Evolutionary conservation across 495 filamentous ascomycete genomes (phyloP), one percentile per base, ranked within the genome.

Genomic region (Hyphodiscus hymeniophilus): DNA sequence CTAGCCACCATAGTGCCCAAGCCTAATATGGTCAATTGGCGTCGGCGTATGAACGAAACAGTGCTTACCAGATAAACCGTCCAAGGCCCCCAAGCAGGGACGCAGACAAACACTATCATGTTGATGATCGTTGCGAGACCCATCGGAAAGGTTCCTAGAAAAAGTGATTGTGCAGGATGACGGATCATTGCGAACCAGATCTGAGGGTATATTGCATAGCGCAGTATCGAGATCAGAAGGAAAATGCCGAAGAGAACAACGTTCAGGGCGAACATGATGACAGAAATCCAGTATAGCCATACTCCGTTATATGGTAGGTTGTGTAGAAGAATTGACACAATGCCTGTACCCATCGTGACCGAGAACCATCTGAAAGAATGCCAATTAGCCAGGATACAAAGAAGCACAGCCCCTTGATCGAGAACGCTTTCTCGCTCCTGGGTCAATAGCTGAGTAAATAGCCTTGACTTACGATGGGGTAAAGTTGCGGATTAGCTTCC

Each of bases 261-360:
- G 43, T 84, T 82, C 3, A 80, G 48, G 0, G 56, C 63, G 48
- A 82, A 82, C 17, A 80, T 61, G 21, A 70, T 56, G 32, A 79
- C 54, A 0, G 74, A 77, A 13, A 81, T 62, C 50, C 63, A 72
- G 42, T 74, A 69, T 1, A 82, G 63, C 70, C 75, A 76, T 22
- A 17, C 4, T 12, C 63, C 73, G 46, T 79, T 73, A 49, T 75
- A 79, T 3, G 79, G 76, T 3, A 82, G 63, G 8, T 68, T 68
- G 51, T 79, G 69, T 2, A 82, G 65, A 7, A 82, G 64, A 23
- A 80, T 73, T 4, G 79, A 78, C 2, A 78, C 74, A 21, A 84
- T 79, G 3, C 80, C 81, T 0, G 80, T 85, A 24, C 80, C 76
- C 79, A 85, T 84, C 13, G 60, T 83, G 30, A 79, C 67, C 3